Percentiles rank a stretch among this genome's conserved stretches.
Conservation (phyloP, 2,329 filamentous ascomycete species). For the Arthrocladium fulminans region DNA sequence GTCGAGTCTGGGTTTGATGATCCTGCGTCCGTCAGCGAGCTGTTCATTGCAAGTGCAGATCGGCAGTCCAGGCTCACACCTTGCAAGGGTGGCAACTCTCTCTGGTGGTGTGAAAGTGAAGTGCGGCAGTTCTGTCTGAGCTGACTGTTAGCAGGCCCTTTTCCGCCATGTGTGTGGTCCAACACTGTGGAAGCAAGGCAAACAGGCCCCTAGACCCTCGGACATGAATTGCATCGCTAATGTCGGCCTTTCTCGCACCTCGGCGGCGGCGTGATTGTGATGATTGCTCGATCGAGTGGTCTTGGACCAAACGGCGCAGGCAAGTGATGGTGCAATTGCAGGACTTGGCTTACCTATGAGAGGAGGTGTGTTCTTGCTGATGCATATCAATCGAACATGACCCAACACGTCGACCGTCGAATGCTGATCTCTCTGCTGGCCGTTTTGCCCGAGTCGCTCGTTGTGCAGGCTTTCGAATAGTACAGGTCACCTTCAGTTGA, state of each 20-base stretch:
- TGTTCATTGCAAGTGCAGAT: background rate
- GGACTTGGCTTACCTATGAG: background rate
- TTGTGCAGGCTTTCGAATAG: too few species aligned
- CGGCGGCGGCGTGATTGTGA: too few species aligned
- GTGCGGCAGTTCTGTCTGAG: background rate
- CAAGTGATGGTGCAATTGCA: background rate
- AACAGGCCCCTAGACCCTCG: too few species aligned
- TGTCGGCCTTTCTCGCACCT: too few species aligned
- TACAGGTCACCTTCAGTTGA: too few species aligned
- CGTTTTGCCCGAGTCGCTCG: too few species aligned
- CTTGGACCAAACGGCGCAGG: background rate
- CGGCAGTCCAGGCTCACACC: background rate
- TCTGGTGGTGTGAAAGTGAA: background rate
- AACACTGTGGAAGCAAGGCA: too few species aligned
- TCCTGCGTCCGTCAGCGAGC: background rate
- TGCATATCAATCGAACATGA: constrained; percentile 3
- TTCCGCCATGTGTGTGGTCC: background rate
- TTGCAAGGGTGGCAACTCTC: constrained; percentile 6
- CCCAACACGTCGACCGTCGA: too few species aligned
- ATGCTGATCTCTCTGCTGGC: too few species aligned
- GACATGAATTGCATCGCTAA: too few species aligned
- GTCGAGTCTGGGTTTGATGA: background rate
- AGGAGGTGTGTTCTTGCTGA: background rate
- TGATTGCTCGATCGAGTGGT: too few species aligned
- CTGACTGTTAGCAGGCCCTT: background rate